Evolutionary conservation across 169 alveolate genomes (phyloP).

Genomic region (Sarcocystis neurona): DNA sequence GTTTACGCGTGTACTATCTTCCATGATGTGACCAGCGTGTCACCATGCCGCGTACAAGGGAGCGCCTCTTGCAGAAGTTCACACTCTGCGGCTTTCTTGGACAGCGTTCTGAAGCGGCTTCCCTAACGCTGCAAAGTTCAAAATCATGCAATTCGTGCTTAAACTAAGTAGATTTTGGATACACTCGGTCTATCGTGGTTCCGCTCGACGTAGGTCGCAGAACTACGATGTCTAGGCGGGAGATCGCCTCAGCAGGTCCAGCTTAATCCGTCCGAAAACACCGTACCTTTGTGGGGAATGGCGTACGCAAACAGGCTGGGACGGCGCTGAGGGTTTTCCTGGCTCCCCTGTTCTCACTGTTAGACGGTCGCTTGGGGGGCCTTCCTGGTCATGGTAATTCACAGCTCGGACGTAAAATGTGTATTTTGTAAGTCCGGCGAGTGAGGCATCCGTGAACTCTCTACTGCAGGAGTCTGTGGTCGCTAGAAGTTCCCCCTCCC

Average conservation of each 20-base stretch:
- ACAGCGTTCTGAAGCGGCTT: no score
- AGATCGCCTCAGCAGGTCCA: neutral
- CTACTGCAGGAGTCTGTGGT: neutral
- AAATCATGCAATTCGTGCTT: no score
- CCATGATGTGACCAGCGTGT: no score
- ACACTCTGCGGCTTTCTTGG: no score
- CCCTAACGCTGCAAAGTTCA: no score
- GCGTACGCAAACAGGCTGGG: slow-evolving; percentile 1
- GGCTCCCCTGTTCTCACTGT: slow-evolving; percentile 41
- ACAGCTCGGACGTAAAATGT: slow-evolving; percentile 5
- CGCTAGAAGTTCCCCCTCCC: slow-evolving; percentile 29
- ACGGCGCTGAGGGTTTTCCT: slow-evolving; percentile 50
- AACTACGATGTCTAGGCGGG: neutral
- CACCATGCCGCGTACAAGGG: no score
- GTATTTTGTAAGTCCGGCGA: slow-evolving; percentile 17
- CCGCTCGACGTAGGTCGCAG: no score
- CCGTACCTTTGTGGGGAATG: slow-evolving; percentile 1
- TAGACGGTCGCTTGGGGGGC: neutral
- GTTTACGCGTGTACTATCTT: no score
- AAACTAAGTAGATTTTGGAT: no score
- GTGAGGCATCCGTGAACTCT: slow-evolving; percentile 3
- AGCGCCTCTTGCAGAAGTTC: no score
- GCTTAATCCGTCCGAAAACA: neutral
- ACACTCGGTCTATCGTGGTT: no score
- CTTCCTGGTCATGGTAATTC: slow-evolving; percentile 24